Base-by-base conservation (phyloP, 768 basidiomycete species). In the Tricholoma bakamatsutake region DNA sequence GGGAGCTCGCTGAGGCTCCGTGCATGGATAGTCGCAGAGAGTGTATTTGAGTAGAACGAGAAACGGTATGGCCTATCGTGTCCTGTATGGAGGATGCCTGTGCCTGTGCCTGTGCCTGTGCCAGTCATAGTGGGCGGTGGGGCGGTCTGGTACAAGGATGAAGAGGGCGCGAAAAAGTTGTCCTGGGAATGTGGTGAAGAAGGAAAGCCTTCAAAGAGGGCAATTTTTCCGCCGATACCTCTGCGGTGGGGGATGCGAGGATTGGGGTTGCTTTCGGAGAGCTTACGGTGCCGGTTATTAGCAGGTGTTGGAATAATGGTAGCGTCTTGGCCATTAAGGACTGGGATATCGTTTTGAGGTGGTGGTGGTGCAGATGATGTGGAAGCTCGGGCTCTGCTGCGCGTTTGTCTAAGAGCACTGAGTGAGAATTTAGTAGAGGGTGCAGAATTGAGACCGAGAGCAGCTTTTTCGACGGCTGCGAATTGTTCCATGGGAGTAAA, bases 31-130 rank as follows among this genome's bases (percentile, higher is more conserved):
- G 97, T 98, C 0, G 93, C 88, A 2, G 87, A 84, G 49, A 97
- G 75, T 4, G 88, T 80, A 64, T 97, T 98, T 15, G 93, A 98
- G 72, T 98, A 99, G 74, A 98, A 99, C 0, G 97, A 98, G 73
- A 98, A 99, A 45, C 97, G 83, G 66, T 98, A 98, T 8, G 95
- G 96, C 64, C 93, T 78, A 64, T 94, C 93, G 60, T 93, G 87
- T 0, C 80, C 83, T 3, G 77, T 75, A 50, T 76, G 72, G 21
- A 78, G 69, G 50, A 79, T 74, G 6, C 73, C 74, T 13, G 12
- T 11, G n/a, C 18, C 10, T 21, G 12, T 11, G n/a, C 18, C 10
- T 21, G 21, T 74, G 6, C 73, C 74, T 13, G 12, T 11, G 9
- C 18, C 10, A 13, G 50, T 13, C 8, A 52, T 37, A 4, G 39